Conservation (phyloP, 2,329 filamentous ascomycete species). For the Stemphylium vesicarium region DNA sequence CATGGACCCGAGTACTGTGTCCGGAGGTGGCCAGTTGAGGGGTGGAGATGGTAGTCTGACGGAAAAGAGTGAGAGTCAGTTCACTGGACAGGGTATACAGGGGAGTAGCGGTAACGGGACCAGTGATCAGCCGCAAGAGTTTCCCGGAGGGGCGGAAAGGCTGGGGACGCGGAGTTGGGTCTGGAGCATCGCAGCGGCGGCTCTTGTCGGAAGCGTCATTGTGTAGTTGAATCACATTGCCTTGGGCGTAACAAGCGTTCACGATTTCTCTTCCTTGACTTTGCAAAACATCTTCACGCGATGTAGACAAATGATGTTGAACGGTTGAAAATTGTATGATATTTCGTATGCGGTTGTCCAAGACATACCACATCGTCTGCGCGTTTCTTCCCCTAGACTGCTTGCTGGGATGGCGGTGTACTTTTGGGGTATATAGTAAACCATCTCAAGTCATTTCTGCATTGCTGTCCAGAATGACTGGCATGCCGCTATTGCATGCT, state of each 20-base stretch:
- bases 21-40: conserved; percentile 40
- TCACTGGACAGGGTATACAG: not conserved
- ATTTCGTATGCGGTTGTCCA: conserved; percentile 1
- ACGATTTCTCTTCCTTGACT: too few relatives aligned
- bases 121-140: not conserved
- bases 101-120: not conserved
- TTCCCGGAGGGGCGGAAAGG: not conserved
- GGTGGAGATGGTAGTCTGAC: conserved; percentile 29
- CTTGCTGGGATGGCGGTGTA: conserved; percentile 14
- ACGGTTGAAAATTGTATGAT: conserved; percentile 1
- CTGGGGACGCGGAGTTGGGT: not conserved
- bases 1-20: conserved; percentile 36
- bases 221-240: not conserved
- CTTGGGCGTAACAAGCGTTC: not conserved
- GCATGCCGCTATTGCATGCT: conserved; percentile 16
- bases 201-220: not conserved
- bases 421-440: conserved; percentile 26
- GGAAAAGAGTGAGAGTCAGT: conserved; percentile 7
- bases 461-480: conserved; percentile 10
- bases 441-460: conserved; percentile 13
- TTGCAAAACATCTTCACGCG: too few relatives aligned
- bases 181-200: not conserved
- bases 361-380: conserved; percentile 2
- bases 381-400: conserved; percentile 1
- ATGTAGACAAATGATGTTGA: not conserved